Evolutionary conservation across 192 early-diverging fungal species (phyloP).

Genomic region (Gryganskiella cystojenkinii): DNA sequence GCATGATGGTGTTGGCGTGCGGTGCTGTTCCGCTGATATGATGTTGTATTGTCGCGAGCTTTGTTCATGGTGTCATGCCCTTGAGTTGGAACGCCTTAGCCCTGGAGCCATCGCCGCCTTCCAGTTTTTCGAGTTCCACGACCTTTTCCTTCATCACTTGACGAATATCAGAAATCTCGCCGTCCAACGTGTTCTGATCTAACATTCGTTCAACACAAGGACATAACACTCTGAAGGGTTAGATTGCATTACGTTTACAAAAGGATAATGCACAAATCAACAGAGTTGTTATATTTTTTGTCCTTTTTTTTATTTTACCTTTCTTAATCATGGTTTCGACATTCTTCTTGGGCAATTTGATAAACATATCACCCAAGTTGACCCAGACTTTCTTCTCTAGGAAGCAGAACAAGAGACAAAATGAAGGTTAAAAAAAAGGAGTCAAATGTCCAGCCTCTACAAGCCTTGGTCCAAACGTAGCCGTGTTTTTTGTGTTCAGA

Average conservation of each 20-base stretch:
- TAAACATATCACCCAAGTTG: slow-evolving; percentile 68
- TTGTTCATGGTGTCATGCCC: slow-evolving; percentile 37
- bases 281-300: neutral
- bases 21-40: too few relatives aligned
- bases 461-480: neutral
- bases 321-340: slow-evolving; percentile 63
- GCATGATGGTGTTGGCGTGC: too few relatives aligned
- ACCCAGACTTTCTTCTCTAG: slow-evolving; percentile 68
- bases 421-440: neutral
- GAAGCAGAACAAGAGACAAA: neutral
- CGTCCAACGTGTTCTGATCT: slow-evolving; percentile 64
- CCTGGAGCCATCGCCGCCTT: slow-evolving; percentile 57
- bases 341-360: slow-evolving; percentile 62
- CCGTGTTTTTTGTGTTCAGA: neutral
- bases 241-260: too few relatives aligned
- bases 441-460: neutral
- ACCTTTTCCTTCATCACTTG: slow-evolving; percentile 58
- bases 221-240: neutral
- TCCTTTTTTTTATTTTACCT: slow-evolving; percentile 52
- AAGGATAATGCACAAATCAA: neutral
- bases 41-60: neutral
- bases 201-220: neutral
- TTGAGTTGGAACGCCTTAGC: slow-evolving; percentile 57
- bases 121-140: slow-evolving; percentile 57
- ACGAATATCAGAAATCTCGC: slow-evolving; percentile 57